Percentiles rank a stretch among this genome's conserved stretches.
Conservation (phyloP, 495 filamentous ascomycete genomes). For the Neurospora terricola region DNA sequence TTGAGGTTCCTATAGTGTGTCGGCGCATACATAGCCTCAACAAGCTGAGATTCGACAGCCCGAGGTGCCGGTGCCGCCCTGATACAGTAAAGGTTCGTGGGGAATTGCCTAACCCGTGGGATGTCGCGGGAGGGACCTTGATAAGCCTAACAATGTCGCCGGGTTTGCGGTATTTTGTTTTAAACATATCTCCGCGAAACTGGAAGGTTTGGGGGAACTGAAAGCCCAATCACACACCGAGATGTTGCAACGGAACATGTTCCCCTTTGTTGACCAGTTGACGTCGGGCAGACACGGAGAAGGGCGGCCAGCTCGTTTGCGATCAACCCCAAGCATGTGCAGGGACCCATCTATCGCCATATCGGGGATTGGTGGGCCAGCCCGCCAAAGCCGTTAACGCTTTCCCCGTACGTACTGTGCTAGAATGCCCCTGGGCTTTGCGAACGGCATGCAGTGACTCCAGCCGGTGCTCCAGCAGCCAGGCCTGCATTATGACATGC, state of each 20-base stretch:
- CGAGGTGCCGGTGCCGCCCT: neutral
- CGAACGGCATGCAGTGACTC: neutral
- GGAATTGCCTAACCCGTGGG: neutral
- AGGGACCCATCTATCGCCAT: neutral
- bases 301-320: neutral
- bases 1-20: neutral
- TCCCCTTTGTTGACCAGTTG: neutral
- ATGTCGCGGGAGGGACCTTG: neutral
- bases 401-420: neutral
- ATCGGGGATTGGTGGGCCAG: neutral
- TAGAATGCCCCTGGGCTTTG: neutral
- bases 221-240: neutral
- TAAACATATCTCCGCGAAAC: neutral
- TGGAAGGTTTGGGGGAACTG: neutral
- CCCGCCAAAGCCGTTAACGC: neutral
- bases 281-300: neutral
- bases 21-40: neutral
- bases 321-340: neutral
- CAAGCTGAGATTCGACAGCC: neutral
- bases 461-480: neutral
- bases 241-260: neutral
- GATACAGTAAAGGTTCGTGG: neutral
- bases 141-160: neutral
- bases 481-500: constrained; percentile 9
- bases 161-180: neutral